Conservation (phyloP, 2,329 filamentous ascomycete genomes). For the Periconia macrospinosa region DNA sequence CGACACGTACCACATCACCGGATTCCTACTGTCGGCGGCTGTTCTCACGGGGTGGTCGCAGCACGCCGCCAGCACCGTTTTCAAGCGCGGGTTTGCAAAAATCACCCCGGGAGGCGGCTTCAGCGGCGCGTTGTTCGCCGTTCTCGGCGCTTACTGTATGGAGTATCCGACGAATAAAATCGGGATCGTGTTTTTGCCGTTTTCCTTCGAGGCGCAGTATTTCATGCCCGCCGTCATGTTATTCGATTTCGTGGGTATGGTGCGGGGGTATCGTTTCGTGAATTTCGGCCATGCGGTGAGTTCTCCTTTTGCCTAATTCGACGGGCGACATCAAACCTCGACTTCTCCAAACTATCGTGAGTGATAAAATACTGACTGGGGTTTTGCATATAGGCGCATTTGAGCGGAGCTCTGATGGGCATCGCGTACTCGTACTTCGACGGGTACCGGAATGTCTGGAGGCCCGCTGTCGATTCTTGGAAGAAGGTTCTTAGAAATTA, state of each 20-base stretch:
- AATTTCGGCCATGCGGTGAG: conserved; percentile 40
- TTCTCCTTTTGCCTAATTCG: too few relatives aligned
- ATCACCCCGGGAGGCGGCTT: conserved; percentile 35
- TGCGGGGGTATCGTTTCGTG: conserved; percentile 29
- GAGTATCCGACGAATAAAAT: conserved; percentile 33
- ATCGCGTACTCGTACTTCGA: conserved; percentile 37
- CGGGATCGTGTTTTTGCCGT: conserved; percentile 36
- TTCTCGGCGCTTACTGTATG: conserved; percentile 34
- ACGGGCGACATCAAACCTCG: too few relatives aligned
- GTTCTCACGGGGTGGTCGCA: conserved; percentile 34
- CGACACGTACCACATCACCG: conserved; percentile 28
- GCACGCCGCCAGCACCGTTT: conserved; percentile 26
- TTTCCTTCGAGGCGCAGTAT: conserved; percentile 32
- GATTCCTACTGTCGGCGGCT: conserved; percentile 35
- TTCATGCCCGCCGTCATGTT: conserved; percentile 35
- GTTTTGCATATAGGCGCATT: conserved; percentile 28
- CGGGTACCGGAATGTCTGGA: conserved; percentile 36
- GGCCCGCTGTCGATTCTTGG: conserved; percentile 35
- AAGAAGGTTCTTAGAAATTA: conserved; percentile 16
- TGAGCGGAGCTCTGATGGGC: conserved; percentile 32
- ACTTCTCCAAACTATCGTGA: neutral
- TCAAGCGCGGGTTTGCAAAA: conserved; percentile 18
- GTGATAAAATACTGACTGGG: conserved; percentile 12
- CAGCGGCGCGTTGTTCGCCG: conserved; percentile 36
- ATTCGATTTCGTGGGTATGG: conserved; percentile 36